Evolutionary conservation across 2,329 filamentous ascomycete genomes (phyloP), one percentile per base, ranked within the genome.

Genomic region (Calonectria montana): DNA sequence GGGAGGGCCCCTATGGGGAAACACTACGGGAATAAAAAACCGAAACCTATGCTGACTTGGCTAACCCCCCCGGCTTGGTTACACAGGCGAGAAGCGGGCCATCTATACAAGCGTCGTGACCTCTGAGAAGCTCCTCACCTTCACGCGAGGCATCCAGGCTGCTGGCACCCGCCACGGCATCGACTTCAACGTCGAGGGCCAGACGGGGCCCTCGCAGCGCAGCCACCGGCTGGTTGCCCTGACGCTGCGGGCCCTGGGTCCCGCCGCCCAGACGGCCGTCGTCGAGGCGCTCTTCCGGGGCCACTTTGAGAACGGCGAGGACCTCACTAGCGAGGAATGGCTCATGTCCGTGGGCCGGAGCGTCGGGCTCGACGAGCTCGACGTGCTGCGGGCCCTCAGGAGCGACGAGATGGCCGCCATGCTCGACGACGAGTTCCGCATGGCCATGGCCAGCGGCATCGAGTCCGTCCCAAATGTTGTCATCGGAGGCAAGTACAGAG

Each of bases 401-500:
- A 79, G 80, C 41, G 78, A 80, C 31, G 77, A 79, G 25, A 73
- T 74, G 18, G 81, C 75, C 2, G 65, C 74, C 13, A 59, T 71
- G 10, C 75, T 85, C 16, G 82, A 85, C 70, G 76, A 76, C 9
- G 79, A 82, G 69, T 81, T 81, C 1, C 66, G 77, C 50, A 73
- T 57, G 9, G 81, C 83, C 48, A 76, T 76, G 27, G 72, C 76
- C 13, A 73, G 77, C 5, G 82, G 81, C 8, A 83, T 96, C 65
- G 87, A 86, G 69, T 94, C 93, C 0, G 93, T 96, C 75, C 94
- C 94, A 18, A 91, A 93, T 76, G 94, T 94, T 78, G 91, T 91
- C 2, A 88, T 96, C 63, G 92, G 95, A 79, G 90, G 88, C 1
- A 85, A 86, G 78, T 95, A 91, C 82, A 88, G 91, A 74, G 86